phyloP scores from a whole-genome alignment of 2,329 filamentous ascomycete species.

The Diaporthe humulicola region DNA sequence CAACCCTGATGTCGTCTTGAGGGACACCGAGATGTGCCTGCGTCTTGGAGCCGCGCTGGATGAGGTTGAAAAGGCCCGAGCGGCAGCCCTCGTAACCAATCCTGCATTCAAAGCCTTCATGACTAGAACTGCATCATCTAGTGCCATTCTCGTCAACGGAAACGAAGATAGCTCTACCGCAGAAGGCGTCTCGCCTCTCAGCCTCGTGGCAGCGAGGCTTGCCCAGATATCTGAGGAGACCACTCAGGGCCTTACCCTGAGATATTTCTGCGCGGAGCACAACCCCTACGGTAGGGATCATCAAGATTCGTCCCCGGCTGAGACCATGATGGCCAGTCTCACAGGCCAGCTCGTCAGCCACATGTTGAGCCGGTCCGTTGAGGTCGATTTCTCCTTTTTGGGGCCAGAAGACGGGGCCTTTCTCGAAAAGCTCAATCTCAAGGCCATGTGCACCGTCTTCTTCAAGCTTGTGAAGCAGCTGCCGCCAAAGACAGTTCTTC shows the following conservation, averaged over 20 bases:
- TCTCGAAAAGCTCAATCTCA: background rate
- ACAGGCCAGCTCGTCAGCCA: slow-evolving; percentile 29
- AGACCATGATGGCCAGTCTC: slow-evolving; percentile 17
- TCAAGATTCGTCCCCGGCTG: background rate
- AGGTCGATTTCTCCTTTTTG: slow-evolving; percentile 7
- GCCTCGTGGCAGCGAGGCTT: slow-evolving; percentile 27
- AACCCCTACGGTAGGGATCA: background rate
- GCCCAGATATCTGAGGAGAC: slow-evolving; percentile 19
- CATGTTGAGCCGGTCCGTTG: slow-evolving; percentile 6
- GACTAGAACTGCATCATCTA: background rate
- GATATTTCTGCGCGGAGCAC: slow-evolving; percentile 19
- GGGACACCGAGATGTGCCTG: background rate
- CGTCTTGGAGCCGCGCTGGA: background rate
- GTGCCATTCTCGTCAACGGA: slow-evolving; percentile 4
- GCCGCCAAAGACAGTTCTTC: background rate
- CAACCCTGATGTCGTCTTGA: background rate
- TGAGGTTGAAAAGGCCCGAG: background rate
- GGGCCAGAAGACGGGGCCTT: background rate
- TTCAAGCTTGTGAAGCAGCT: slow-evolving; percentile 19
- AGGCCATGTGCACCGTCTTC: background rate
- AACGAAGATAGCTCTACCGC: slow-evolving; percentile 2
- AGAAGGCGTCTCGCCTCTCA: slow-evolving; percentile 24
- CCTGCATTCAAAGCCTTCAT: background rate
- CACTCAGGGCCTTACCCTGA: background rate
- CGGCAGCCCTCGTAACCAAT: background rate